Evolutionary conservation across 1,139 yeast species (phyloP), one percentile per base, ranked within the genome.

Genomic region (Trichomonascaceae sp.): DNA sequence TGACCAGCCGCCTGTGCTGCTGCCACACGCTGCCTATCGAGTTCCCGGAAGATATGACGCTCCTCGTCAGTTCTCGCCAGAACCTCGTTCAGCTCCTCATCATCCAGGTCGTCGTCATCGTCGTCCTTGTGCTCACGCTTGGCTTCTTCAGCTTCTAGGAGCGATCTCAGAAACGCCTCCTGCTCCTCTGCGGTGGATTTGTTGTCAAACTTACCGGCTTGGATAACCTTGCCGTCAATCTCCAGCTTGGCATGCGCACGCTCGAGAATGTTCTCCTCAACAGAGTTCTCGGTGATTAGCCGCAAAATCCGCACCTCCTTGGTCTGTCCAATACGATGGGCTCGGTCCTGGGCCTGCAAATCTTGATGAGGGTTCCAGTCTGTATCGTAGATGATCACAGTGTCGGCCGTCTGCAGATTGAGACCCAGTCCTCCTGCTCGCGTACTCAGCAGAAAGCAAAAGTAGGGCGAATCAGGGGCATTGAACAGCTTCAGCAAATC

Each of bases 331-430:
- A 87, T 87, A 66, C 98, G 75, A 60, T 87, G 98, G 2, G 97
- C 97, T 62, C 97, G 76, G 60, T 87, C 98, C 63, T 87, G 97
- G 2, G 97, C 97, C 61, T 89, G 98, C 56, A 89, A 71, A 72
- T 89, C 97, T 59, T 89, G 97, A 65, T 89, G 97, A 14, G 98
- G 98, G 59, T 87, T 87, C 97, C 97, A 87, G 60, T 87, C 98
- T 4, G 96, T 82, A 57, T 87, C 97, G 56, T 84, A 87, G 47
- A 87, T 87, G 46, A 87, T 79, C 40, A 87, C 98, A 0, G 97
- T 87, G 56, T 87, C 98, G 2, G 98, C 98, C 18, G 95, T 81
- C 60, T 89, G 97, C 59, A 87, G 68, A 57, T 87, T 87, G 52
- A 87, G 70, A 51, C 98, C 98, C 44, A 87, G 70, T 46, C 98